phyloP scores from a whole-genome alignment of 2,329 filamentous ascomycete genomes.

The Stachybotrys elegans region DNA sequence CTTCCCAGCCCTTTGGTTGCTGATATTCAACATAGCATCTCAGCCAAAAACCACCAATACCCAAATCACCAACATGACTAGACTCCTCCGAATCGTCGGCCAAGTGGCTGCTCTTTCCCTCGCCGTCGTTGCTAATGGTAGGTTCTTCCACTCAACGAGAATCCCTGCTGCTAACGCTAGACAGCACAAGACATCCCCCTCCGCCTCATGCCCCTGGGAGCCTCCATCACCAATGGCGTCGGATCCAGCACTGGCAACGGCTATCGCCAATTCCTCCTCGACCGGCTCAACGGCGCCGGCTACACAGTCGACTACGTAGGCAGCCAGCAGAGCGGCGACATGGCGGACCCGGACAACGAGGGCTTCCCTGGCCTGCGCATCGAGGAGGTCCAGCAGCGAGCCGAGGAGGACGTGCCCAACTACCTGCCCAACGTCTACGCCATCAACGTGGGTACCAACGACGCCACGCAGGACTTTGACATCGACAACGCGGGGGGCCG shows the following conservation, averaged over 20 bases:
- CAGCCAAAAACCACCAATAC: too few relatives aligned
- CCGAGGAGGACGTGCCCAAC: constrained; percentile 16
- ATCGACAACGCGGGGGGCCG: constrained; percentile 20
- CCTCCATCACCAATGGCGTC: constrained; percentile 30
- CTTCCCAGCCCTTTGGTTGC: too few relatives aligned
- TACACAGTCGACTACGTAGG: constrained; percentile 32
- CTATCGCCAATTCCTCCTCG: constrained; percentile 28
- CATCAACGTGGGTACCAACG: constrained; percentile 35
- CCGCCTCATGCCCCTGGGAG: constrained; percentile 31
- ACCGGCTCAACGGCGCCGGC: constrained; percentile 23
- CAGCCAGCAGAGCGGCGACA: constrained; percentile 25
- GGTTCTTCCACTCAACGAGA: too few relatives aligned
- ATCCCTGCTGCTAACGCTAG: too few relatives aligned
- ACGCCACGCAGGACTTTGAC: constrained; percentile 26
- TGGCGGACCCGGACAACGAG: constrained; percentile 30
- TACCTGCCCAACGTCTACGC: constrained; percentile 30
- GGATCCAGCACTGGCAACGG: constrained; percentile 27
- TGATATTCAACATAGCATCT: too few relatives aligned
- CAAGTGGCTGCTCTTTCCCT: too few relatives aligned
- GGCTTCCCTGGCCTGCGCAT: constrained; percentile 30
- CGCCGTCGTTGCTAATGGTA: too few relatives aligned
- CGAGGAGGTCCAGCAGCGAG: constrained; percentile 25
- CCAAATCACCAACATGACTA: too few relatives aligned
- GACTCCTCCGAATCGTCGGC: too few relatives aligned
- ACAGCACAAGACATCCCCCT: constrained; percentile 2